These are phyloP conservation scores for Alternaria novae-zelandiae DNA, from an alignment of 2,329 filamentous ascomycete species.

Conservation along the genomic window DNA sequence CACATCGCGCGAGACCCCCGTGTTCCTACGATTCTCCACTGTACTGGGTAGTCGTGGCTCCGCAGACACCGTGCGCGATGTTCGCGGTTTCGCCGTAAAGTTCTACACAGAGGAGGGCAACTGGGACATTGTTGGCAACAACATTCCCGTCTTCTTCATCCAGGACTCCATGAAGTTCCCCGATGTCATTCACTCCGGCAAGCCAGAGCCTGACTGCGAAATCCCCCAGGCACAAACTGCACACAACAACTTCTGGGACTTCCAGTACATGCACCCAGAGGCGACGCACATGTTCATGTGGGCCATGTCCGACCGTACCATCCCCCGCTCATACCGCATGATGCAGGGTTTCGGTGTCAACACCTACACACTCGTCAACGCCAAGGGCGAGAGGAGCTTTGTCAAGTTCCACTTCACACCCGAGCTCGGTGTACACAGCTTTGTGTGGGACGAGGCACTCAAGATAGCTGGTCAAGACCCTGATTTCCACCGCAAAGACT, in stretches of 20 bases:
- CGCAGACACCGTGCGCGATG: slow-evolving; percentile 83
- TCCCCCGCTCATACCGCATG: slow-evolving; percentile 79
- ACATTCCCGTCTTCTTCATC: slow-evolving; percentile 78
- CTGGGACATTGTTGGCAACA: slow-evolving; percentile 77
- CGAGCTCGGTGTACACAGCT: slow-evolving; percentile 74
- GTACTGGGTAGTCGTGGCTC: slow-evolving; percentile 77
- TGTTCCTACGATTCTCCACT: slow-evolving; percentile 79
- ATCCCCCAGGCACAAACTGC: slow-evolving; percentile 74
- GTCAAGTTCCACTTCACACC: slow-evolving; percentile 82
- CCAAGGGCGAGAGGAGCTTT: slow-evolving; percentile 71
- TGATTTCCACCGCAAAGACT: slow-evolving; percentile 81
- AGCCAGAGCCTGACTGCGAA: slow-evolving; percentile 74
- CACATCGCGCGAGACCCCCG: slow-evolving; percentile 68
- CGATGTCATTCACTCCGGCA: slow-evolving; percentile 67
- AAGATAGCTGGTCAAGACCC: slow-evolving; percentile 70
- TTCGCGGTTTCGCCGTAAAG: slow-evolving; percentile 79
- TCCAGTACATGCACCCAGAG: slow-evolving; percentile 68
- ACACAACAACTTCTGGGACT: slow-evolving; percentile 82
- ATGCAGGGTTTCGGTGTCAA: slow-evolving; percentile 89
- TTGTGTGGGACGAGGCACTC: slow-evolving; percentile 81
- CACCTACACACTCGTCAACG: slow-evolving; percentile 73
- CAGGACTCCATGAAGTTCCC: slow-evolving; percentile 55
- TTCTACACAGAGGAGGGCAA: slow-evolving; percentile 81
- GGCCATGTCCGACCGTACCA: slow-evolving; percentile 76
- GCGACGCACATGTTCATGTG: slow-evolving; percentile 82